phyloP scores from a whole-genome alignment of 1,284 basidiomycete genomes.

The Malassezia nana region DNA sequence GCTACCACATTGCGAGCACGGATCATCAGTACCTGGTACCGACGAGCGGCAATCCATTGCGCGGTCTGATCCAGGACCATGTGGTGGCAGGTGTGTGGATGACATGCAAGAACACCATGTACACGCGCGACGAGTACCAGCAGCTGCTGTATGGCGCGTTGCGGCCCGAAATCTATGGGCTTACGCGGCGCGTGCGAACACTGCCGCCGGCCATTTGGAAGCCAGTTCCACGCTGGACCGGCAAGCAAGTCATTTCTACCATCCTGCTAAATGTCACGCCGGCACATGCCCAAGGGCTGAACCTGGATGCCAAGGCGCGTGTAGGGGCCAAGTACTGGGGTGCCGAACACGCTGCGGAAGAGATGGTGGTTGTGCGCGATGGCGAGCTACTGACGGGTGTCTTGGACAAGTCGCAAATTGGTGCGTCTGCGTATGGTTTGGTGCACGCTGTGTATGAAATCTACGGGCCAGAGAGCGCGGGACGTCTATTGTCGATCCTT shows the following conservation, averaged over 20 bases:
- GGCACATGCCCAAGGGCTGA: conserved; percentile 66
- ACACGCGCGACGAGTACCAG: conserved; percentile 89
- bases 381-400: conserved; percentile 87
- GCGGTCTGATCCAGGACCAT: conserved; percentile 97
- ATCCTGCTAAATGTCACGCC: conserved; percentile 72
- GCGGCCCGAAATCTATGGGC: conserved; percentile 69
- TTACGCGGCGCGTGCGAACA: conserved; percentile 64
- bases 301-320: conserved; percentile 76
- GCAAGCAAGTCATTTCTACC: conserved; percentile 77
- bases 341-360: conserved; percentile 57
- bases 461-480: conserved; percentile 83
- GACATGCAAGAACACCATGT: conserved; percentile 91
- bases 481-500: conserved; percentile 81
- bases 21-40: conserved; percentile 98
- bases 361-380: conserved; percentile 78
- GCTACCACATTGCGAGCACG: conserved; percentile 72
- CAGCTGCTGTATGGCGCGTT: conserved; percentile 93
- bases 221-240: conserved; percentile 85
- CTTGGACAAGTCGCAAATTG: conserved; percentile 94
- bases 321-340: conserved; percentile 70
- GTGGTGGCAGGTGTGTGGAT: conserved; percentile 98
- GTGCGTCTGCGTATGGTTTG: conserved; percentile 87
- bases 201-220: conserved; percentile 85
- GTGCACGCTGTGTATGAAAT: conserved; percentile 98
- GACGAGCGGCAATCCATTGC: conserved; percentile 92